Conservation (phyloP, 768 basidiomycete species). For the Mycena olivaceomarginata region DNA sequence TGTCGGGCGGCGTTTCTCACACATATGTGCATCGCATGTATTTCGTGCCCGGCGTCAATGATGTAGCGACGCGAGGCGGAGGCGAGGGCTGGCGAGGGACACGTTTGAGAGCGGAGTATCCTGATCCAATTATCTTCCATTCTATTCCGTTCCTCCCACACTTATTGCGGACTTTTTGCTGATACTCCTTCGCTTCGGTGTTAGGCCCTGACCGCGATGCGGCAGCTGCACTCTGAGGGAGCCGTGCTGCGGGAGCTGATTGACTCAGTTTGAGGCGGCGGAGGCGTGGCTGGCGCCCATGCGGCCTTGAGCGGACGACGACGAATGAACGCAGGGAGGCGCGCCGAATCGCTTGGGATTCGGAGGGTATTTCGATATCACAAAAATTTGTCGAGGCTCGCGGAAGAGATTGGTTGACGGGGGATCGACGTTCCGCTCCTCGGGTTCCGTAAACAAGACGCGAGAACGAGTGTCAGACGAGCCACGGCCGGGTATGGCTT, state of each 20-base stretch:
- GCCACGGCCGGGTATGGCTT: background rate
- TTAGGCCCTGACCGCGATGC: slow-evolving; percentile 91
- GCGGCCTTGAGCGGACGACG: slow-evolving; percentile 75
- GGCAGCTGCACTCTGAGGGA: slow-evolving; percentile 90
- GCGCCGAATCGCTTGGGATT: background rate
- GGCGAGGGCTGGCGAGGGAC: background rate
- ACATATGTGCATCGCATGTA: background rate
- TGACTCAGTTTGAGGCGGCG: slow-evolving; percentile 96
- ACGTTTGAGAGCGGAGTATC: background rate
- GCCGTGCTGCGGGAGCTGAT: slow-evolving; percentile 91
- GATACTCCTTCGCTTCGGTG: slow-evolving; percentile 48
- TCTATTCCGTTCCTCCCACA: background rate
- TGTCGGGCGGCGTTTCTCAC: slow-evolving; percentile 8
- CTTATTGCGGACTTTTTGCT: slow-evolving; percentile 4
- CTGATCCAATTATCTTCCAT: background rate
- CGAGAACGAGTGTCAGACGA: background rate
- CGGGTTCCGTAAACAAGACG: background rate
- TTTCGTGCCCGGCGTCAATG: background rate
- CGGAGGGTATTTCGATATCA: background rate
- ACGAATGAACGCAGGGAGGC: background rate
- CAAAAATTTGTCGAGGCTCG: background rate
- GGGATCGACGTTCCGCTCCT: background rate
- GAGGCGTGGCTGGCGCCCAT: slow-evolving; percentile 96
- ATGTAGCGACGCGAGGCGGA: background rate
- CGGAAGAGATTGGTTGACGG: background rate